Percentiles rank a stretch among this genome's conserved stretches.
phyloP scores from a whole-genome alignment of 2,329 filamentous ascomycete genomes.

The Diaporthe sp. region DNA sequence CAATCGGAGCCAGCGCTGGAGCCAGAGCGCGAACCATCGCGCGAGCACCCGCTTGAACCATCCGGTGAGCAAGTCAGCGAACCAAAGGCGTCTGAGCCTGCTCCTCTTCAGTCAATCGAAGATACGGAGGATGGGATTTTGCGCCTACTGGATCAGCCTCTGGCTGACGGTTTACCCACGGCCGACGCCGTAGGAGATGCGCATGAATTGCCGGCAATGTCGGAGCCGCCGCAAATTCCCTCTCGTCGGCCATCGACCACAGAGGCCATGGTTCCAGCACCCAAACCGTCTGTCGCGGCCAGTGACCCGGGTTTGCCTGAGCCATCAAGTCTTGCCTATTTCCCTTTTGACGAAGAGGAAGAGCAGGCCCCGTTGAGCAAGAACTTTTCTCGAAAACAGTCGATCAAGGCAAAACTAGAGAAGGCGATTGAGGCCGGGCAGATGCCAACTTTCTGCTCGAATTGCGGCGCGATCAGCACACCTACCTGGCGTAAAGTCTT shows the following conservation, averaged over 20 bases:
- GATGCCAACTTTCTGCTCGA: slow-evolving; percentile 89
- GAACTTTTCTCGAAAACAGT: slow-evolving; percentile 74
- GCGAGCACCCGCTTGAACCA: not conserved
- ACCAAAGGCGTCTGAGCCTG: slow-evolving; percentile 12
- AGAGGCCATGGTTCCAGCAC: slow-evolving; percentile 41
- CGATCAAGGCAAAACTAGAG: slow-evolving; percentile 72
- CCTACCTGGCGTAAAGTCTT: slow-evolving; percentile 96
- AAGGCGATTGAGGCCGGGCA: slow-evolving; percentile 81
- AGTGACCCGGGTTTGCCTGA: slow-evolving; percentile 60
- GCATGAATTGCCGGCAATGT: slow-evolving; percentile 28
- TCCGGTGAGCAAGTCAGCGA: not conserved
- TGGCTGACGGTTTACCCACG: slow-evolving; percentile 7
- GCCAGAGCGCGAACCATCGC: not conserved
- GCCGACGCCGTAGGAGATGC: not conserved
- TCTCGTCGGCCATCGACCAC: slow-evolving; percentile 43
- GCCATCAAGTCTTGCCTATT: slow-evolving; percentile 49
- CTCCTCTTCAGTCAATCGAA: slow-evolving; percentile 15
- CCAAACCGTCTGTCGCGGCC: slow-evolving; percentile 57
- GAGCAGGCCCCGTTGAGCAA: slow-evolving; percentile 69
- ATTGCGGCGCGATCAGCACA: slow-evolving; percentile 96
- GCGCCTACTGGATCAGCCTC: slow-evolving; percentile 35
- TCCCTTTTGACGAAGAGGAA: slow-evolving; percentile 53
- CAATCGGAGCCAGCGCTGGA: not conserved
- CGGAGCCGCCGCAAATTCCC: slow-evolving; percentile 42
- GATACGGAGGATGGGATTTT: slow-evolving; percentile 36